Conservation (phyloP, 371 early-diverging fungal genomes). For the Mucor plumbeus region DNA sequence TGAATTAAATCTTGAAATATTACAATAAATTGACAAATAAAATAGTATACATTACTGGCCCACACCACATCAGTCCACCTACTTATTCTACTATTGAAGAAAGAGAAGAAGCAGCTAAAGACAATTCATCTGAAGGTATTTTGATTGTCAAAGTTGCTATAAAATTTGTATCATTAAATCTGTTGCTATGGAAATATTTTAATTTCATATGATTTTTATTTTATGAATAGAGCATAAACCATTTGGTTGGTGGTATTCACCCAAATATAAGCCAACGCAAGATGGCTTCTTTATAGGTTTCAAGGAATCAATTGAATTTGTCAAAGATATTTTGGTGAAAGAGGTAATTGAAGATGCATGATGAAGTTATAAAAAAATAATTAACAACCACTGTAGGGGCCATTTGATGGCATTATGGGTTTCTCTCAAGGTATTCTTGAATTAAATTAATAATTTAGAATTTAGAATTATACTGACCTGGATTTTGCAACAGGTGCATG, state of each 20-base stretch:
- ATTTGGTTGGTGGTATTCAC: conserved; percentile 57
- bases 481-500: conserved; percentile 39
- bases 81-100: conserved; percentile 41
- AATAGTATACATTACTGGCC: conserved; percentile 61
- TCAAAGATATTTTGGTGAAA: conserved; percentile 47
- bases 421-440: conserved; percentile 63
- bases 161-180: background rate
- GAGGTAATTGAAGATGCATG: conserved; percentile 31
- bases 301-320: conserved; percentile 51
- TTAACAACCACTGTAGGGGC: conserved; percentile 40
- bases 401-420: conserved; percentile 71
- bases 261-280: conserved; percentile 42
- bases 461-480: background rate
- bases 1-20: background rate
- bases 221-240: conserved; percentile 37
- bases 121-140: conserved; percentile 41
- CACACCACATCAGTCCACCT: conserved; percentile 54
- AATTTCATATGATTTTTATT: background rate
- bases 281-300: conserved; percentile 52
- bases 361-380: background rate
- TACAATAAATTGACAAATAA: background rate
- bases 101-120: conserved; percentile 36
- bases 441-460: background rate
- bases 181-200: background rate
- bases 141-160: no score